phyloP scores from a whole-genome alignment of 176 grass and related monocot species.

The Ensete ventricosum region DNA sequence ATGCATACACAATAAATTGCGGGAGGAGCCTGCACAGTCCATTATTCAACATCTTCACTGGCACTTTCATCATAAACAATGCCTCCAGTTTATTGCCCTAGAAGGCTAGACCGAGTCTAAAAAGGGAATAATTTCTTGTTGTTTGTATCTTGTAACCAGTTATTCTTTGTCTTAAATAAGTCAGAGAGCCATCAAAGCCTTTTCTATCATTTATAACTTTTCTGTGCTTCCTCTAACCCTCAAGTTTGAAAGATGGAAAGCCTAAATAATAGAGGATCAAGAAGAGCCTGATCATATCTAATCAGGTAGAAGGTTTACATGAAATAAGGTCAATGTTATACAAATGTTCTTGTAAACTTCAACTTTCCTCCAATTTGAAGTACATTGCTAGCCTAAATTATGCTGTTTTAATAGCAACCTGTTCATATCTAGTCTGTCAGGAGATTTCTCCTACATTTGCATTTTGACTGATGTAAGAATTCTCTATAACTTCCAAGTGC shows the following conservation, averaged over 20 bases:
- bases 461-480: too few relatives aligned
- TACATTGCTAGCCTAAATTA: too few relatives aligned
- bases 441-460: too few relatives aligned
- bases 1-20: background rate
- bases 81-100: background rate
- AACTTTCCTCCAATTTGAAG: too few relatives aligned
- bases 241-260: background rate
- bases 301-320: background rate
- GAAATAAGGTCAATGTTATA: background rate
- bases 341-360: too few relatives aligned
- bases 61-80: background rate
- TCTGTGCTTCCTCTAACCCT: background rate
- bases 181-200: background rate
- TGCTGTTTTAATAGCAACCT: too few relatives aligned
- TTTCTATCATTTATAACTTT: background rate
- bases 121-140: background rate
- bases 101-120: background rate
- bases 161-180: background rate
- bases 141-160: background rate
- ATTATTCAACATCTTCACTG: background rate
- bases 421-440: too few relatives aligned
- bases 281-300: background rate
- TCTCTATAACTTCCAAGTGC: too few relatives aligned
- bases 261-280: background rate
- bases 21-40: background rate